A percentile compares a stretch with the other conserved stretches of the same genome.
phyloP scores from a whole-genome alignment of 1,139 yeast species.

The Protomyces inouyei region DNA sequence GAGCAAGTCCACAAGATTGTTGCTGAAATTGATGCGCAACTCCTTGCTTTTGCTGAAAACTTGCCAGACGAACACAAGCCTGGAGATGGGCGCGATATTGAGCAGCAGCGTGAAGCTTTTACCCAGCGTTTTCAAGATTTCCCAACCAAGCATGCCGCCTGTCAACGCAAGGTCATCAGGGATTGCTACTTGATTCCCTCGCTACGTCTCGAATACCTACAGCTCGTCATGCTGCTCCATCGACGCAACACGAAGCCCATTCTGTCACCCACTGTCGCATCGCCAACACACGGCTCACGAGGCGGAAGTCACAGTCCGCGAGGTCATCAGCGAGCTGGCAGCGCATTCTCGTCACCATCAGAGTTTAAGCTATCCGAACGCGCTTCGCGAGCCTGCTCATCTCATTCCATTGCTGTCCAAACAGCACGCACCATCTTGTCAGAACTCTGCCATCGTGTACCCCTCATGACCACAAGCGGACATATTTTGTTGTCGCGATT shows the following conservation, averaged over 20 bases:
- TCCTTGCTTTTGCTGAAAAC: constrained; percentile 28
- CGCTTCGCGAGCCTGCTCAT: constrained; percentile 2
- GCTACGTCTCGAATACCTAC: constrained; percentile 6
- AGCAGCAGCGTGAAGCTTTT: not conserved
- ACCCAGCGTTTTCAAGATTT: not conserved
- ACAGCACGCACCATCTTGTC: constrained; percentile 8
- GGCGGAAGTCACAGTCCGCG: not conserved
- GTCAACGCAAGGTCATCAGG: too few relatives aligned
- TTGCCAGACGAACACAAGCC: constrained; percentile 9
- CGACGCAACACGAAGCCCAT: constrained; percentile 1
- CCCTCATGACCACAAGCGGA: not conserved
- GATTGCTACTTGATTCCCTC: not conserved
- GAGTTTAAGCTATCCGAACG: not conserved
- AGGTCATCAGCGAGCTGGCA: not conserved
- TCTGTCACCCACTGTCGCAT: not conserved
- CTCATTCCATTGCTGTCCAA: constrained; percentile 10
- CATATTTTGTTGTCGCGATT: not conserved
- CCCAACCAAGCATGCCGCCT: too few relatives aligned
- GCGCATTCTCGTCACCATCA: not conserved
- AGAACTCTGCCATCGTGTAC: not conserved
- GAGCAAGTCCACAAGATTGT: constrained; percentile 27
- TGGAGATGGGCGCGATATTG: not conserved
- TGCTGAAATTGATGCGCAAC: constrained; percentile 29
- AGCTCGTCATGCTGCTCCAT: constrained; percentile 6
- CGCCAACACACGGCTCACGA: not conserved